Base-by-base conservation (phyloP, 2,329 filamentous ascomycete genomes). In the Fusarium fracticaudum region DNA sequence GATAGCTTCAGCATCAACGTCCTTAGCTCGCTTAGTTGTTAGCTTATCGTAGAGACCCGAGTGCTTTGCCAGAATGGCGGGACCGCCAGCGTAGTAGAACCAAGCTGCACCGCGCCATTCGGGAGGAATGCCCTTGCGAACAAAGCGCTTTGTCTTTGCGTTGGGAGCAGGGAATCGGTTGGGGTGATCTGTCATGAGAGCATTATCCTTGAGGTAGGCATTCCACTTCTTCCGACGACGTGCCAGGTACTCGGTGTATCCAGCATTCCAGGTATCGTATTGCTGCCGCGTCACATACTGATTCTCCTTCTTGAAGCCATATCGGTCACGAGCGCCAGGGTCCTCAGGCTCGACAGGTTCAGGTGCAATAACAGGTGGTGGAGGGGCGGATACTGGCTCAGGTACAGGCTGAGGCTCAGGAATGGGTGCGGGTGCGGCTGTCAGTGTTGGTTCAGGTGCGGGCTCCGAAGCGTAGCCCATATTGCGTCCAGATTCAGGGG, bases 41-140 rank as follows among this genome's bases (percentile, higher is more conserved):
- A 97, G 85, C 60, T 91, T 87, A 60, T 91, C 88, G 80, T 98
- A 98, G 22, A 96, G 85, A 3, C 94, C 94, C 10, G 91, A 88
- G 76, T 97, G 90, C 78, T 94, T 92, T 59, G 91, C 89, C 68
- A 98, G 82, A 74, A 94, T 92, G 51, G 91, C 91, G 31, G 94
- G 94, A 3, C 96, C 96, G 26, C 94, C 94, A 17, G 95, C 94
- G 80, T 98, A 98, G 84, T 93, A 98, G 82, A 97, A 98, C 96
- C 96, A 98, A 51, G 96, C 96, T 11, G 94, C 93, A n/a, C 96
- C 96, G 78, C 96, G 91, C 91, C 95, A 97, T 74, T 98, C 94
- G 0, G 95, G 94, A 7, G 96, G 96, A 57, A 98, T 96, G 22
- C 96, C 96, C 82, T 98, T 98, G 59, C 95, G 91, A 55, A 98